phyloP scores from a whole-genome alignment of 2,329 filamentous ascomycete genomes.

The Annulohypoxylon truncatum region DNA sequence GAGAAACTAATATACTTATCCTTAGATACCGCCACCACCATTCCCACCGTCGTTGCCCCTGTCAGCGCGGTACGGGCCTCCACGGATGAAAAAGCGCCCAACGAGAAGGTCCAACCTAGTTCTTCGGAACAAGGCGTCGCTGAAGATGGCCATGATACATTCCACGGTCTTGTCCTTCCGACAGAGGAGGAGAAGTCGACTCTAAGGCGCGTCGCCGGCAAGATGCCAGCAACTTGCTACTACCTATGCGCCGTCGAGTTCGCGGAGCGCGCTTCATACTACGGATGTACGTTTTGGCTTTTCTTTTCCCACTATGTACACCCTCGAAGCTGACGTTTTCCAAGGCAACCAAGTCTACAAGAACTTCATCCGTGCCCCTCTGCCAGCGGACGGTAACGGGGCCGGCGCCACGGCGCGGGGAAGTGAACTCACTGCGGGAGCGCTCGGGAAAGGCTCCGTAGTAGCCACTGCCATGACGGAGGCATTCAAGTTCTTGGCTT shows the following conservation, averaged over 20 bases:
- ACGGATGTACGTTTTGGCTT: conserved; percentile 47
- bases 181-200: conserved; percentile 59
- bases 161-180: conserved; percentile 52
- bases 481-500: conserved; percentile 60
- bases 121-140: conserved; percentile 20
- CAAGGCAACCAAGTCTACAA: conserved; percentile 58
- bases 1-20: conserved; percentile 14
- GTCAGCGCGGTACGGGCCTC: conserved; percentile 41
- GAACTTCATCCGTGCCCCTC: conserved; percentile 65
- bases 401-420: conserved; percentile 47
- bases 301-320: neutral
- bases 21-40: conserved; percentile 40
- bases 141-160: conserved; percentile 46
- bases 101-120: conserved; percentile 34
- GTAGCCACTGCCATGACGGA: conserved; percentile 60
- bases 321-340: neutral
- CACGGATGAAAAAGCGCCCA: conserved; percentile 37
- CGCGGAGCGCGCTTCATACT: conserved; percentile 64
- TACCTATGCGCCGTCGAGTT: conserved; percentile 63
- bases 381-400: conserved; percentile 56
- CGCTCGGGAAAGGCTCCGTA: conserved; percentile 60
- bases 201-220: conserved; percentile 60
- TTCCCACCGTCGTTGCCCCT: conserved; percentile 36
- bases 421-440: conserved; percentile 57
- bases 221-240: conserved; percentile 57